Evolutionary conservation across 257 asterid genomes (phyloP).

Genomic region (Petrea volubilis): DNA sequence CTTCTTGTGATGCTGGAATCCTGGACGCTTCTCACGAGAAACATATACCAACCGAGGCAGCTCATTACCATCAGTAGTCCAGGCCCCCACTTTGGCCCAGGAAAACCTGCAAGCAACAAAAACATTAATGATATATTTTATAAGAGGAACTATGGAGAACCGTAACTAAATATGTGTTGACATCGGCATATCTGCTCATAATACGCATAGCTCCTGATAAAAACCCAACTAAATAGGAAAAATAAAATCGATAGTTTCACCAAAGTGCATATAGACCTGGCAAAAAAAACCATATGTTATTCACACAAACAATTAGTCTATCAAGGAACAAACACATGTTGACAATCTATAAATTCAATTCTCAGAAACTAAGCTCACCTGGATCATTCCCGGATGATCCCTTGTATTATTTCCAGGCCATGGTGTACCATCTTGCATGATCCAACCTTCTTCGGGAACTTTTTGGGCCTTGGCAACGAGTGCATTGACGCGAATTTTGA

Average conservation of each 20-base stretch:
- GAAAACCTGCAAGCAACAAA: slow-evolving; percentile 68
- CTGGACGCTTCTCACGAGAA: slow-evolving; percentile 99
- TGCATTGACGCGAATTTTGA: slow-evolving; percentile 78
- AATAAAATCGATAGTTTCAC: not conserved
- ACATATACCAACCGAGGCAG: slow-evolving; percentile 91
- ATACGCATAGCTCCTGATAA: slow-evolving; percentile 1
- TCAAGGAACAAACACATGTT: slow-evolving; percentile 5
- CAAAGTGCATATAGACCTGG: not conserved
- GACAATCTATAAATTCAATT: slow-evolving; percentile 3
- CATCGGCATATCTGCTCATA: slow-evolving; percentile 4
- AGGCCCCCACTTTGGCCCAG: slow-evolving; percentile 98
- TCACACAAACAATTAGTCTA: not conserved
- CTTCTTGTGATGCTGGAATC: slow-evolving; percentile 96
- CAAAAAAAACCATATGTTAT: not conserved
- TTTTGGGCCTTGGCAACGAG: slow-evolving; percentile 91
- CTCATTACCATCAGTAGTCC: slow-evolving; percentile 95
- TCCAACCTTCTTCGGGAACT: slow-evolving; percentile 97
- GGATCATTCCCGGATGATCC: slow-evolving; percentile 99
- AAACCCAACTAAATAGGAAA: not conserved
- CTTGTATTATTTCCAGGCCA: slow-evolving; percentile 98
- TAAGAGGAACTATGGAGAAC: slow-evolving; percentile 14
- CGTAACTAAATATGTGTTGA: not conserved
- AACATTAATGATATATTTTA: slow-evolving; percentile 12
- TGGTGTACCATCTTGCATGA: slow-evolving; percentile 98
- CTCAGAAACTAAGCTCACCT: slow-evolving; percentile 48